Percentiles rank a stretch among this genome's conserved stretches.
phyloP scores from a whole-genome alignment of 305 asterid species.

The Fraxinus latifolia region DNA sequence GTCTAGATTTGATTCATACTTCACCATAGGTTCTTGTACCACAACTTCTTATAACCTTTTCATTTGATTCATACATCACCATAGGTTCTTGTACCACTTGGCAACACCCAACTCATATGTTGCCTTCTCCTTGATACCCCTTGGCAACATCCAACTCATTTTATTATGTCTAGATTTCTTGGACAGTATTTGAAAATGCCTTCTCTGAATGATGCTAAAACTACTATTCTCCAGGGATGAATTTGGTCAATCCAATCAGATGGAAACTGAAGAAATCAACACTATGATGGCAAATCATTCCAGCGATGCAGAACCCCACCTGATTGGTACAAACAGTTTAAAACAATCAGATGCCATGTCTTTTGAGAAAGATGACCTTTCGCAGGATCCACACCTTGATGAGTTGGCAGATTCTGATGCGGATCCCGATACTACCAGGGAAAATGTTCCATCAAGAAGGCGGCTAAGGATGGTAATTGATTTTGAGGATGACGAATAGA shows the following conservation, averaged over 20 bases:
- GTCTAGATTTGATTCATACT: not conserved
- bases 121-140: no score
- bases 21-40: not conserved
- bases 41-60: not conserved
- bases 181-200: not conserved
- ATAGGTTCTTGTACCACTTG: not conserved
- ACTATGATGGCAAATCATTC: conserved; percentile 4
- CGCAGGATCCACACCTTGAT: conserved; percentile 25
- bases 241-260: conserved; percentile 28
- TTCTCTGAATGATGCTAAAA: not conserved
- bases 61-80: not conserved
- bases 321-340: conserved; percentile 21
- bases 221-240: conserved; percentile 41
- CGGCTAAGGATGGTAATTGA: conserved; percentile 67
- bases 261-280: conserved; percentile 25
- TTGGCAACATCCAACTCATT: no score
- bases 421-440: conserved; percentile 26
- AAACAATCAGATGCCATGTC: conserved; percentile 23
- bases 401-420: conserved; percentile 51
- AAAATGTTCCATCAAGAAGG: conserved; percentile 48
- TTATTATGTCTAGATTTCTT: no score
- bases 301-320: conserved; percentile 31
- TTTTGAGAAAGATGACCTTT: conserved; percentile 20
- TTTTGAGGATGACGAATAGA: conserved; percentile 63
- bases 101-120: no score